Percentiles rank a stretch among this genome's conserved stretches.
Evolutionary conservation across 306 rosid genomes (phyloP).

Genomic region (Comarum palustre): DNA sequence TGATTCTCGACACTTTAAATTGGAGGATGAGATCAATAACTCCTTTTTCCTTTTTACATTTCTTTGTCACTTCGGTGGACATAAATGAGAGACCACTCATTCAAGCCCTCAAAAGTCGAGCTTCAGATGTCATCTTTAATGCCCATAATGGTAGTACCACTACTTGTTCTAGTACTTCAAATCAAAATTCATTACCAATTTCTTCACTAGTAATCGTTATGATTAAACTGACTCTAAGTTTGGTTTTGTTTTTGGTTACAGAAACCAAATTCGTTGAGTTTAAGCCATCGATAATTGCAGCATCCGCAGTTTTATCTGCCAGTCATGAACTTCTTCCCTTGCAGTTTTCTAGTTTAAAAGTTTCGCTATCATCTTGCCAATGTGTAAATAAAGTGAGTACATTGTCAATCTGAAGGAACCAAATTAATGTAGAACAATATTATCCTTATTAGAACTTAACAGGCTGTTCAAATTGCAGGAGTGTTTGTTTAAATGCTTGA

Average conservation of each 20-base stretch:
- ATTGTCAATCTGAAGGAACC: background rate
- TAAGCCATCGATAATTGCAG: slow-evolving; percentile 71
- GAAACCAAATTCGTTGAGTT: slow-evolving; percentile 45
- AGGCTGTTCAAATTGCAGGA: slow-evolving; percentile 37
- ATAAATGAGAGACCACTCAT: slow-evolving; percentile 37
- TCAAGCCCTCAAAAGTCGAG: slow-evolving; percentile 48
- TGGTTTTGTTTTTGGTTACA: slow-evolving; percentile 27
- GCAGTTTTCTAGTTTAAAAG: slow-evolving; percentile 39
- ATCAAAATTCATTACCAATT: background rate
- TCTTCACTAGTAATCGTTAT: background rate
- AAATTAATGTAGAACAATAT: background rate
- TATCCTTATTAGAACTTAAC: background rate
- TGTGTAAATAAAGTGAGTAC: slow-evolving; percentile 48
- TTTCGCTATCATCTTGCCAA: slow-evolving; percentile 43
- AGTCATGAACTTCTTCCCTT: slow-evolving; percentile 39
- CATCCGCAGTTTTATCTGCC: slow-evolving; percentile 54
- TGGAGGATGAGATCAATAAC: slow-evolving; percentile 82
- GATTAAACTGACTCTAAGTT: background rate
- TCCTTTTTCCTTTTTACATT: slow-evolving; percentile 64
- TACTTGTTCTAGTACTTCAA: slow-evolving; percentile 9
- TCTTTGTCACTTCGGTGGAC: slow-evolving; percentile 45
- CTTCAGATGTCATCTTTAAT: slow-evolving; percentile 56
- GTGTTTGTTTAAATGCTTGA: slow-evolving; percentile 42
- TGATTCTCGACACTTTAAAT: slow-evolving; percentile 55
- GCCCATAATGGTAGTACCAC: slow-evolving; percentile 50